Base-by-base conservation (phyloP, 2,329 filamentous ascomycete species). In the Aspergillus fijiensis region DNA sequence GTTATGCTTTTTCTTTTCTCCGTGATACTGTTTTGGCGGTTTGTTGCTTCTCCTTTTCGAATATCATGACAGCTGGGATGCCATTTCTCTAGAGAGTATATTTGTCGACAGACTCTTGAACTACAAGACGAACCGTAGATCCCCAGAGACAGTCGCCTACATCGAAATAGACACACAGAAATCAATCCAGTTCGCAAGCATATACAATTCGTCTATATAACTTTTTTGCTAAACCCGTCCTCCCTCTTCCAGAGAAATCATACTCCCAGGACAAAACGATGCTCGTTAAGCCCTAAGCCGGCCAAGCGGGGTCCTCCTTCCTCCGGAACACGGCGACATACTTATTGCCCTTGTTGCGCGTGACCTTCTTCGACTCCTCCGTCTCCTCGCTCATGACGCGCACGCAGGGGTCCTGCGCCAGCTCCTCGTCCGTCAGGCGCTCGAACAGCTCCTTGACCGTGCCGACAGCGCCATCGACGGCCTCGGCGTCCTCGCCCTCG, bases 281-380 rank as follows among this genome's bases (percentile, higher is more conserved):
- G 23, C 23, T 4, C 23, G 3, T 4, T 23, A 23, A 4, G 23
- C 4, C 4, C 23, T 45, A 45, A 19, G 39, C 39, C 14, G 72
- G 67, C 92, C 92, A 96, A 19, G 85, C 82, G 7, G 92, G 92
- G 79, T 96, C 89, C 71, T 90, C 87, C 63, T 89, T 78, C 63
- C 95, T 87, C 71, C 89, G 85, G 75, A 95, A 99, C 53, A 96
- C 85, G 47, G 92, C 94, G 51, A 98, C 89, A 77, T 90, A 96
- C 78, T 98, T 99, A 72, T 87, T 85, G 0, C 95, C 95, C 48
- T 90, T 87, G 77, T 98, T 96, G 72, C 95, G 86, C 68, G 88
- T 86, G 14, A 99, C 95, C 80, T 99, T 99, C 81, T 96, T 97
- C 35, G 93, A 92, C 80, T 99, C 96, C 76, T 99, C 95, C 3